Percentiles rank a stretch among this genome's conserved stretches.
These are phyloP conservation scores for Ehretia macrophylla DNA, from an alignment of 257 asterid species.

Conservation along the genomic window DNA sequence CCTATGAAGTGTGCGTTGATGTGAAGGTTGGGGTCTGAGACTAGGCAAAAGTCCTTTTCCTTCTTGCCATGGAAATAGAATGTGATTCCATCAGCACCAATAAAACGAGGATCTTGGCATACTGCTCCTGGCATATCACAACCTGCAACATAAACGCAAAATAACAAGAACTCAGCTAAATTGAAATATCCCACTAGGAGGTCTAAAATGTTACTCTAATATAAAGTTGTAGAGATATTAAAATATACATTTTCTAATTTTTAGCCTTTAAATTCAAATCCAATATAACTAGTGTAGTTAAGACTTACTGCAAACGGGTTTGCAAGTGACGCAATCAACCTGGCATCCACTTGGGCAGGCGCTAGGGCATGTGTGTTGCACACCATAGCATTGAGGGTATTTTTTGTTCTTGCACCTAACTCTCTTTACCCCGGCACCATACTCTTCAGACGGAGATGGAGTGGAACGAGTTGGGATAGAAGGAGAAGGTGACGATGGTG, in stretches of 20 bases:
- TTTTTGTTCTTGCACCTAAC: slow-evolving; percentile 37
- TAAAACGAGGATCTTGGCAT: slow-evolving; percentile 12
- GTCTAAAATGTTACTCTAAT: background rate
- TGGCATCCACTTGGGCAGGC: slow-evolving; percentile 39
- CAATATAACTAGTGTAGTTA: background rate
- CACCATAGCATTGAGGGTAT: slow-evolving; percentile 33
- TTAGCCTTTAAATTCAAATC: too few relatives aligned
- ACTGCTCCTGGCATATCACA: slow-evolving; percentile 20
- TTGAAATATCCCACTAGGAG: too few relatives aligned
- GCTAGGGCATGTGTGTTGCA: slow-evolving; percentile 38
- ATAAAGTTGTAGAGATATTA: background rate
- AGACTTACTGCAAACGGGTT: slow-evolving; percentile 57
- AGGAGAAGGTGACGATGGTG: background rate
- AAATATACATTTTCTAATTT: background rate
- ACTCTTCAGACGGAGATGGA: slow-evolving; percentile 13
- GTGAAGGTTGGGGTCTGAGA: slow-evolving; percentile 8
- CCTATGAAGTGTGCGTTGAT: slow-evolving; percentile 24
- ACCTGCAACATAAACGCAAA: background rate
- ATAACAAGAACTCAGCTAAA: too few relatives aligned
- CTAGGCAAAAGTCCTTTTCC: slow-evolving; percentile 12
- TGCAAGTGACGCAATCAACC: slow-evolving; percentile 54
- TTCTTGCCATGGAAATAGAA: slow-evolving; percentile 16
- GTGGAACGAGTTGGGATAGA: slow-evolving; percentile 3
- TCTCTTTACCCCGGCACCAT: slow-evolving; percentile 20
- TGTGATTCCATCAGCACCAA: slow-evolving; percentile 20